phyloP scores from a whole-genome alignment of 148 eudicot genomes.

The Rhododendron kiyosumense region DNA sequence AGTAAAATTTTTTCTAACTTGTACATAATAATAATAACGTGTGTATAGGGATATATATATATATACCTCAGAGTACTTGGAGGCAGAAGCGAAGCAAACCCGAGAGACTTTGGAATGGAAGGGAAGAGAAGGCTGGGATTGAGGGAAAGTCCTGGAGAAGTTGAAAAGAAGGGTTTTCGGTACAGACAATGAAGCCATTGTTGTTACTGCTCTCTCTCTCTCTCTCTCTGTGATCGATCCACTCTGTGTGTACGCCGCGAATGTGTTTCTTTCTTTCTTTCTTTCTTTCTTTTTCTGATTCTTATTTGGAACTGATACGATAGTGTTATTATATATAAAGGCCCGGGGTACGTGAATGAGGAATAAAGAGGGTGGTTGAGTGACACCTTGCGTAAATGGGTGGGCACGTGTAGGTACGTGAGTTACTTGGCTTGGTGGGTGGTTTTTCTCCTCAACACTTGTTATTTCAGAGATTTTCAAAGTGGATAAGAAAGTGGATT shows the following conservation, averaged over 20 bases:
- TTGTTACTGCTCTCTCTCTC: neutral
- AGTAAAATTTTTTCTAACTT: too few relatives aligned
- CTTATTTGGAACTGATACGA: neutral
- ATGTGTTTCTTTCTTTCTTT: neutral
- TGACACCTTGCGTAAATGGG: slow-evolving; percentile 24
- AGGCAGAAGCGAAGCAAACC: slow-evolving; percentile 52
- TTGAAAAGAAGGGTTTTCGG: slow-evolving; percentile 32
- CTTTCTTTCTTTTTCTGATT: neutral
- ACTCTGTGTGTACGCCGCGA: neutral
- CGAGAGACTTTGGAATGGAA: slow-evolving; percentile 45
- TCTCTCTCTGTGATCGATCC: neutral
- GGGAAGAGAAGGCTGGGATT: slow-evolving; percentile 16
- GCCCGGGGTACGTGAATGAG: neutral
- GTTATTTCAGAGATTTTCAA: neutral
- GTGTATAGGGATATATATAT: too few relatives aligned
- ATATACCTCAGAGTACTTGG: slow-evolving; percentile 37
- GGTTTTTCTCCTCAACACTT: slow-evolving; percentile 1
- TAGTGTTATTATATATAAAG: slow-evolving; percentile 10
- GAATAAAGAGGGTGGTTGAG: slow-evolving; percentile 24
- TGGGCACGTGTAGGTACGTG: slow-evolving; percentile 17
- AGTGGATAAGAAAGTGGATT: neutral
- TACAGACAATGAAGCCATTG: slow-evolving; percentile 45
- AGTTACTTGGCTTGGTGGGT: neutral
- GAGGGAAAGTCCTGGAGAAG: slow-evolving; percentile 37
- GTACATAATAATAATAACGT: too few relatives aligned